A percentile compares a stretch with the other conserved stretches of the same genome.
Conservation (phyloP, 2,329 filamentous ascomycete genomes). For the Fusarium drepaniforme region DNA sequence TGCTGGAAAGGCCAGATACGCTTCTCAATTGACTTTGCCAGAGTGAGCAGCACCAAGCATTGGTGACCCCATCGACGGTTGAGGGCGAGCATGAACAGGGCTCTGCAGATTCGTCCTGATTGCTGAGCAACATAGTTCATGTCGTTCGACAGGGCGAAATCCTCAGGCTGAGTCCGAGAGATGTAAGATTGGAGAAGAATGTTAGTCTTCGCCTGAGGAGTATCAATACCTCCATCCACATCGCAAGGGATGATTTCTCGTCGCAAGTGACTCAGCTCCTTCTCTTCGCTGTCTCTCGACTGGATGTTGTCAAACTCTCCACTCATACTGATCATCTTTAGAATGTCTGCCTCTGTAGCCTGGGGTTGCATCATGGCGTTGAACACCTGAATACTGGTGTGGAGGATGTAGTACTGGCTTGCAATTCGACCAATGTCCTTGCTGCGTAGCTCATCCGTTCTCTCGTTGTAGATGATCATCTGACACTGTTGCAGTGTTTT, state of each 20-base stretch:
- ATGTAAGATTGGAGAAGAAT: slow-evolving; percentile 96
- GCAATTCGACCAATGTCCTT: slow-evolving; percentile 98
- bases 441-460: slow-evolving; percentile 89
- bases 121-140: slow-evolving; percentile 97
- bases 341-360: slow-evolving; percentile 89
- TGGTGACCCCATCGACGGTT: slow-evolving; percentile 97
- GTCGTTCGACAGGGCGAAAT: slow-evolving; percentile 94
- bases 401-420: slow-evolving; percentile 95
- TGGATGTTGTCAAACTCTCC: slow-evolving; percentile 98
- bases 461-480: slow-evolving; percentile 99
- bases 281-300: slow-evolving; percentile 88
- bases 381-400: slow-evolving; percentile 95
- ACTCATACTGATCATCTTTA: slow-evolving; percentile 97
- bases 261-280: slow-evolving; percentile 83
- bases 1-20: slow-evolving; percentile 96
- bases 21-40: slow-evolving; percentile 98
- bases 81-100: slow-evolving; percentile 96
- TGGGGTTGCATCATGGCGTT: slow-evolving; percentile 92
- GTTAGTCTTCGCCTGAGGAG: slow-evolving; percentile 92
- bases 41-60: slow-evolving; percentile 88
- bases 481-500: slow-evolving; percentile 90
- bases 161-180: slow-evolving; percentile 86
- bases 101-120: slow-evolving; percentile 91
- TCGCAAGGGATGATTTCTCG: slow-evolving; percentile 81
- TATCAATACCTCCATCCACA: slow-evolving; percentile 78